A percentile compares a stretch with the other conserved stretches of the same genome.
Evolutionary conservation across 139 green algal genomes (phyloP).

Genomic region (Micractinium conductrix): DNA sequence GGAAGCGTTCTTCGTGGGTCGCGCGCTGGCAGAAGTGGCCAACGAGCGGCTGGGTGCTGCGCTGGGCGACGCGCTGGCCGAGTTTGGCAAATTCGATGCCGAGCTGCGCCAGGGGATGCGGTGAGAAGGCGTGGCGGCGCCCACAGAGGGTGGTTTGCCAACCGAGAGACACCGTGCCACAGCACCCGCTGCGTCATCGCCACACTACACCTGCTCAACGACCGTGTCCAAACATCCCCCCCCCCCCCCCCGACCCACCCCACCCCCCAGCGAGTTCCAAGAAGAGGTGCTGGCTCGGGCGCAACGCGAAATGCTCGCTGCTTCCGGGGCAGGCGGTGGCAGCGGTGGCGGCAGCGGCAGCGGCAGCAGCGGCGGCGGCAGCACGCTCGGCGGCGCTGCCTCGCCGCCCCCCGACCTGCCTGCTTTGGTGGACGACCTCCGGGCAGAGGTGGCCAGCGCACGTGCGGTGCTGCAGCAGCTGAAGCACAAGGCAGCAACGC

Average conservation of each 20-base stretch:
- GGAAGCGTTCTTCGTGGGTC: constrained; percentile 56
- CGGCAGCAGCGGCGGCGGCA: neutral
- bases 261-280: constrained; percentile 55
- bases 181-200: neutral
- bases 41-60: constrained; percentile 53
- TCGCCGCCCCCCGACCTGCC: constrained; percentile 20
- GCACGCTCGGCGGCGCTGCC: neutral
- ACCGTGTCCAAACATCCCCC: neutral
- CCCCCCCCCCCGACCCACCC: too few species aligned
- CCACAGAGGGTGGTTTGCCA: neutral
- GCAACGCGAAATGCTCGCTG: constrained; percentile 2
- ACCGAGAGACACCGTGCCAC: neutral
- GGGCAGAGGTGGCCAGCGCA: constrained; percentile 53
- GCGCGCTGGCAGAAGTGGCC: constrained; percentile 49
- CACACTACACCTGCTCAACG: neutral
- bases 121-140: neutral
- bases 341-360: constrained; percentile 1
- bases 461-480: constrained; percentile 46
- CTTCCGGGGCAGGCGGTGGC: neutral
- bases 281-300: constrained; percentile 50
- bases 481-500: neutral
- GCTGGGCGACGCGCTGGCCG: constrained; percentile 42
- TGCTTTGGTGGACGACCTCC: constrained; percentile 52
- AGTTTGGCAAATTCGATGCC: constrained; percentile 39
- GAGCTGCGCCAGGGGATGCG: neutral